A percentile compares a stretch with the other conserved stretches of the same genome.
Evolutionary conservation across 2,329 filamentous ascomycete species (phyloP).

Genomic region (Trichocomaceae sp.): DNA sequence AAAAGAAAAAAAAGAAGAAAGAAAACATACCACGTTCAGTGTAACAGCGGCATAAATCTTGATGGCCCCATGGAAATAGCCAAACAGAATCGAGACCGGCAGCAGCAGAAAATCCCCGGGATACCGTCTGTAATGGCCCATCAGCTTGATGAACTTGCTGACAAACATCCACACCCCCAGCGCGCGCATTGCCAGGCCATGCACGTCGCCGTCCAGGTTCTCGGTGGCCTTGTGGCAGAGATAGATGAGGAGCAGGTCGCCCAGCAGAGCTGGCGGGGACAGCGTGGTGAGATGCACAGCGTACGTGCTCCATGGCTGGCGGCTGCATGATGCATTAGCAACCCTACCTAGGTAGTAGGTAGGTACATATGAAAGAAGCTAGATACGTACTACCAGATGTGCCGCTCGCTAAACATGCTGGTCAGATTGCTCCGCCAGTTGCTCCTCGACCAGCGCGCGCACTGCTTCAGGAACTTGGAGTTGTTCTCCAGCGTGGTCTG

Average conservation of each 20-base stretch:
- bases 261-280: conserved; percentile 74
- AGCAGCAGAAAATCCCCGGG: conserved; percentile 73
- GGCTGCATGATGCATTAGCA: conserved; percentile 48
- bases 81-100: conserved; percentile 81
- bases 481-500: conserved; percentile 90
- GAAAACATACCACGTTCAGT: conserved; percentile 65
- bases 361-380: too few species aligned
- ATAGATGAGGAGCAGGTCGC: conserved; percentile 67
- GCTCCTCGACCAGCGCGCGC: conserved; percentile 88
- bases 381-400: conserved; percentile 74
- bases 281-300: conserved; percentile 88
- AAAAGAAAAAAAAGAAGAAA: background rate
- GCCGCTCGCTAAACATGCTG: conserved; percentile 73
- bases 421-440: conserved; percentile 98
- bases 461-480: conserved; percentile 84
- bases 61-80: conserved; percentile 87
- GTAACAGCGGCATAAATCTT: conserved; percentile 84
- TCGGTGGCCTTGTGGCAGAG: conserved; percentile 63
- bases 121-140: conserved; percentile 78
- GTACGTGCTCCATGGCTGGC: conserved; percentile 89
- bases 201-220: conserved; percentile 50
- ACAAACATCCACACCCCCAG: conserved; percentile 73
- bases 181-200: conserved; percentile 52
- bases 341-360: background rate
- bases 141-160: conserved; percentile 84